phyloP scores from a whole-genome alignment of 1,139 yeast species.

The Hyphopichia pseudoburtonii region DNA sequence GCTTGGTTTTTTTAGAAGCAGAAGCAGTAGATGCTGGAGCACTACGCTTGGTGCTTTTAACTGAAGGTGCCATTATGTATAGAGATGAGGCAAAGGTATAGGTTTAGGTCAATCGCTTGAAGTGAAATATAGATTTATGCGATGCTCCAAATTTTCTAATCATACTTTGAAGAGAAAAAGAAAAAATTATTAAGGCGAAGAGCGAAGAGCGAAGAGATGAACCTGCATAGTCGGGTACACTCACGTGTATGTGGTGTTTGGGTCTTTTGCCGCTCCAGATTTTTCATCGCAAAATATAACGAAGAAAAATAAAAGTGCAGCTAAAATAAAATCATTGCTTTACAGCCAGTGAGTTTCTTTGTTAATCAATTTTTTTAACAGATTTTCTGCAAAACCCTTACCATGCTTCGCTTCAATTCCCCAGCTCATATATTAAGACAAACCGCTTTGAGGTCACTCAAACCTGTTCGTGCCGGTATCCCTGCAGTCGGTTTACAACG shows the following conservation, averaged over 20 bases:
- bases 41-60: conserved; percentile 36
- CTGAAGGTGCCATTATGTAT: conserved; percentile 23
- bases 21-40: conserved; percentile 19
- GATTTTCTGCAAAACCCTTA: too few species aligned
- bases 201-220: conserved; percentile 2
- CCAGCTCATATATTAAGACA: not conserved
- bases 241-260: not conserved
- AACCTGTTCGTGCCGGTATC: not conserved
- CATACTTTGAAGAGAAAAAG: not conserved
- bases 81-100: not conserved
- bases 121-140: too few species aligned
- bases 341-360: too few species aligned
- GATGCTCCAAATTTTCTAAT: too few species aligned
- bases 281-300: too few species aligned
- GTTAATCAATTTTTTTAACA: too few species aligned
- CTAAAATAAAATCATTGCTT: too few species aligned
- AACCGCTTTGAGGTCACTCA: not conserved
- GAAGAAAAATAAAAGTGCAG: too few species aligned
- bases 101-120: not conserved
- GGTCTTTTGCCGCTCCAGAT: too few species aligned
- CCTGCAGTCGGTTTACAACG: not conserved
- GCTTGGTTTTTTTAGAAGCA: conserved; percentile 29
- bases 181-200: not conserved
- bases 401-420: not conserved
- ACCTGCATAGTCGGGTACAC: not conserved